Evolutionary conservation across 83 land plant genomes (phyloP).

Genomic region (Picea engelmannii): DNA sequence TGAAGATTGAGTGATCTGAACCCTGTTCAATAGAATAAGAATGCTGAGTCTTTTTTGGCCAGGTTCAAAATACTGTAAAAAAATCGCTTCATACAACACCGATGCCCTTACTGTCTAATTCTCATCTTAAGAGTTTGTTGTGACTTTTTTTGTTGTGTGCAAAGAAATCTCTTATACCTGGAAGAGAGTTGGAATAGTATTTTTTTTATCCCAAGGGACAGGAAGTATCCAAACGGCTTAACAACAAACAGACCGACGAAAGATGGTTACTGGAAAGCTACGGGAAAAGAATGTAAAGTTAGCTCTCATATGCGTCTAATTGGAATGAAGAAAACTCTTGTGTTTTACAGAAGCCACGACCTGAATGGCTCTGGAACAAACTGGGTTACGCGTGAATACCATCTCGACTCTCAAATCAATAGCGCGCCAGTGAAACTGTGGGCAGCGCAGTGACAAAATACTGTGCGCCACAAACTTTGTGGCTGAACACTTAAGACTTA

Average conservation of each 20-base stretch:
- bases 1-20: too few species aligned
- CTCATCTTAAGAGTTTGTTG: too few species aligned
- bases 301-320: slow-evolving; percentile 28
- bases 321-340: slow-evolving; percentile 63
- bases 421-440: too few species aligned
- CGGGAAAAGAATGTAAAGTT: slow-evolving; percentile 48
- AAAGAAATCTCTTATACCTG: slow-evolving; percentile 44
- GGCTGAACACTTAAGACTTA: too few species aligned
- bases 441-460: too few species aligned
- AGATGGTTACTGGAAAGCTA: slow-evolving; percentile 62
- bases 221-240: slow-evolving; percentile 52
- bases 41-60: too few species aligned
- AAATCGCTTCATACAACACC: too few species aligned
- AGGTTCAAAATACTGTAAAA: too few species aligned
- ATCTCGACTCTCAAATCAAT: slow-evolving; percentile 8
- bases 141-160: neutral
- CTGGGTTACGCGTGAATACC: slow-evolving; percentile 63
- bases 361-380: slow-evolving; percentile 52
- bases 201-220: slow-evolving; percentile 44
- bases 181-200: slow-evolving; percentile 59
- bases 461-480: too few species aligned
- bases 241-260: slow-evolving; percentile 52
- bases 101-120: too few species aligned
- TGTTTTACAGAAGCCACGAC: slow-evolving; percentile 48
- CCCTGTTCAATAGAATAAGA: too few species aligned